Conservation (phyloP, 2,329 filamentous ascomycete genomes). For the Microdochium bolleyi region DNA sequence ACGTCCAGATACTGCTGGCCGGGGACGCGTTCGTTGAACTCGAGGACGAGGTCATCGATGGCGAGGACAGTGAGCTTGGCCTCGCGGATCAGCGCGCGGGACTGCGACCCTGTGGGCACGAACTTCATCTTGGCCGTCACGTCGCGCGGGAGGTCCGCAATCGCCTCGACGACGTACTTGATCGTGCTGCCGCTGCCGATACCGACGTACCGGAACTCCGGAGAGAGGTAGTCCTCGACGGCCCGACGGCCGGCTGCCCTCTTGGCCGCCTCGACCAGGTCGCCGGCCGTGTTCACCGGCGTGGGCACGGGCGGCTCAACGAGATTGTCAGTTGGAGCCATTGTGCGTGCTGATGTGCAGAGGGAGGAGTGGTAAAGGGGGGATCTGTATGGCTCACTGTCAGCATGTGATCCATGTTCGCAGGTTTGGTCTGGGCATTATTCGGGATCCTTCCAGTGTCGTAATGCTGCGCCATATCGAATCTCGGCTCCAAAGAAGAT, state of each 20-base stretch:
- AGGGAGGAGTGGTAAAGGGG: not conserved
- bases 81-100: conserved; percentile 73
- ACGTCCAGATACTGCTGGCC: conserved; percentile 64
- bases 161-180: conserved; percentile 78
- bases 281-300: conserved; percentile 5
- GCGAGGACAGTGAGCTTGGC: conserved; percentile 71
- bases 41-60: conserved; percentile 65
- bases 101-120: conserved; percentile 87
- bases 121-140: conserved; percentile 66
- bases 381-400: not conserved
- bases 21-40: conserved; percentile 30
- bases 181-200: conserved; percentile 81
- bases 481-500: too few species aligned
- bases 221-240: conserved; percentile 68
- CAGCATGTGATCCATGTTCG: not conserved
- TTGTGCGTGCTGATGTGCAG: not conserved
- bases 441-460: too few species aligned
- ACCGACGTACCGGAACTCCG: conserved; percentile 77
- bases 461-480: too few species aligned
- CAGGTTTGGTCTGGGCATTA: too few species aligned
- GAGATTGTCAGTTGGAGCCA: not conserved
- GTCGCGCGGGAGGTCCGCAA: conserved; percentile 49
- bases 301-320: not conserved
- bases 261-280: conserved; percentile 63
- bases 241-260: conserved; percentile 66